phyloP scores from a whole-genome alignment of 805 yeast species.

The Monosporozyma servazzii region DNA sequence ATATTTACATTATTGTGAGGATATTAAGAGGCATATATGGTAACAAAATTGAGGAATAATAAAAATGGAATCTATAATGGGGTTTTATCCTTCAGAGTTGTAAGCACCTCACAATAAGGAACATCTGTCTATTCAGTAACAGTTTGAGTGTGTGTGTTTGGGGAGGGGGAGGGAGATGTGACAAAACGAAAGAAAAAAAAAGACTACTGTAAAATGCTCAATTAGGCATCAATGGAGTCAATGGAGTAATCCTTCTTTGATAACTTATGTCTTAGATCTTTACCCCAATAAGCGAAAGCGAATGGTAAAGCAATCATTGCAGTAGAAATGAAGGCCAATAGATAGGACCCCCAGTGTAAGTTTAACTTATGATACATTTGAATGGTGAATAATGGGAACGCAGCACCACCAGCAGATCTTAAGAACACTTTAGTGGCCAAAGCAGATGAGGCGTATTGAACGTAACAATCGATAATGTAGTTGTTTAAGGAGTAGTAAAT shows the following conservation, averaged over 20 bases:
- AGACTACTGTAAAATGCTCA: background rate
- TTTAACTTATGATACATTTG: constrained; percentile 73
- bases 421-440: constrained; percentile 74
- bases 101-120: background rate
- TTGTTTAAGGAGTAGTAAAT: constrained; percentile 69
- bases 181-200: background rate
- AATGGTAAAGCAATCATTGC: constrained; percentile 71
- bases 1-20: background rate
- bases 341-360: constrained; percentile 72
- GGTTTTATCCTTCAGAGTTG: background rate
- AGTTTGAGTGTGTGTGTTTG: background rate
- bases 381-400: constrained; percentile 71
- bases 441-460: constrained; percentile 71
- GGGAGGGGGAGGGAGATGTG: background rate
- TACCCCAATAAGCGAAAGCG: constrained; percentile 62
- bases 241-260: constrained; percentile 58
- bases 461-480: constrained; percentile 85
- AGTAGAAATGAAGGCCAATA: constrained; percentile 65
- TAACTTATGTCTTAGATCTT: constrained; percentile 47
- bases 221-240: constrained; percentile 21
- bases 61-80: background rate
- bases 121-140: background rate
- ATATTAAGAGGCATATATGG: background rate
- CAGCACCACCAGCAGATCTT: constrained; percentile 80
- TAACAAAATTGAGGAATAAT: background rate